Base-by-base conservation (phyloP, 129 eudicot genomes). In the Flaveria linearis region DNA sequence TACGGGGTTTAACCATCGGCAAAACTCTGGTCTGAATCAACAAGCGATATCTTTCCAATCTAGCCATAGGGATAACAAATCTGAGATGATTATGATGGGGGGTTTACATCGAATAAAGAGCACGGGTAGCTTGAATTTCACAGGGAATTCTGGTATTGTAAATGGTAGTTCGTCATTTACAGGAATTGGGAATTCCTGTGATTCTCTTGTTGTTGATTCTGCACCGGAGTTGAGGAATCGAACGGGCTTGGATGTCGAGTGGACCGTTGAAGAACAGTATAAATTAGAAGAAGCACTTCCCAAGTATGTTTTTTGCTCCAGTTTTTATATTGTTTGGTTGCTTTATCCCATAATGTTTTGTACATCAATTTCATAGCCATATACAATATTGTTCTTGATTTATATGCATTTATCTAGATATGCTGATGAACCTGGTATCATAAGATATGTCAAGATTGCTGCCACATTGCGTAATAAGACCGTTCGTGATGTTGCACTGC, bases 401-500 rank as follows among this genome's bases (percentile, higher is more conserved):
- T 53, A n/a, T 51, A 43, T 45, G 73, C 63, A 28, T n/a, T 23
- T 71, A 64, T 79, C 74, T 78, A 92, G 98, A 81, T 90, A 53
- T 80, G 88, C 87, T 11, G 79, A 85, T 76, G 96, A 92, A 71
- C 92, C 95, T 23, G 92, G 89, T 80, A 88, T 92, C 58, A 51
- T 88, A 89, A 85, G 80, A 86, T 92, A 92, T 80, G 87, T 90
- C 75, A 90, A 92, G 87, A 92, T 88, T 66, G 96, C 98, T 46
- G 92, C 95, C 45, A 71, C 86, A 41, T 84, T 92, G 84, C 88
- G 85, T 69, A 92, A 92, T 75, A 92, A 92, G 84, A 92, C 96
- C 70, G 98, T 92, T n/a, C 94, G 98, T 23, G 96, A 92, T 85
- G 98, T 92, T 81, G 96, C 98, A 36, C 83, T 92, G 55, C 84